Percentiles rank a stretch among this genome's conserved stretches.
phyloP scores from a whole-genome alignment of 768 basidiomycete species.

The Pilatotrama ljubarskyi region DNA sequence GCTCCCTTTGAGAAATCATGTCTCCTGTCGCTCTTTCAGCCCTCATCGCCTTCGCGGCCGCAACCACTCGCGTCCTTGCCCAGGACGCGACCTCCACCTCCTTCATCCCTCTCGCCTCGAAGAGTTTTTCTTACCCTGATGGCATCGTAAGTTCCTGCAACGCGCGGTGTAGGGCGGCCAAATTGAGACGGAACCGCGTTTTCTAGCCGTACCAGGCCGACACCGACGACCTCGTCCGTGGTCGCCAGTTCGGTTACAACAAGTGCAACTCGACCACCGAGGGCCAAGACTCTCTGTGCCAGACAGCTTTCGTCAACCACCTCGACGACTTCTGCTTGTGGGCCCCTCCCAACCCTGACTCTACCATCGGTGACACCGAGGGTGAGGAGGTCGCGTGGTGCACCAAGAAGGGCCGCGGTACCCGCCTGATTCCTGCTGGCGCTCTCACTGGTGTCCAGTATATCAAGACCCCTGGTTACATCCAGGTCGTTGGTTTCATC shows the following conservation, averaged over 20 bases:
- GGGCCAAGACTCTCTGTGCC: conserved; percentile 62
- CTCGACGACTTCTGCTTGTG: conserved; percentile 67
- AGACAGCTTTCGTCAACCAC: conserved; percentile 67
- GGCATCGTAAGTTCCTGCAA: conserved; percentile 19
- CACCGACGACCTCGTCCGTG: conserved; percentile 43
- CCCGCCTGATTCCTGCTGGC: conserved; percentile 70
- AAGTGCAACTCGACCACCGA: conserved; percentile 67
- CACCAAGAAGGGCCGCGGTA: conserved; percentile 67
- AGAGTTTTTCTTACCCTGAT: conserved; percentile 28
- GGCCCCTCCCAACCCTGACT: conserved; percentile 53
- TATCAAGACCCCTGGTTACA: conserved; percentile 57
- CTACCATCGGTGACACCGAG: conserved; percentile 64
- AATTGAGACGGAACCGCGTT: neutral
- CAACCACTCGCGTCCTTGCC: conserved; percentile 25
- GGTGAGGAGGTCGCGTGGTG: conserved; percentile 77
- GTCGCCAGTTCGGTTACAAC: conserved; percentile 65
- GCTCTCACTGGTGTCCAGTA: conserved; percentile 66
- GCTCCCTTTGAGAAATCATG: conserved; percentile 26
- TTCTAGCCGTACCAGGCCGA: conserved; percentile 55
- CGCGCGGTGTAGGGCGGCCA: too few species aligned
- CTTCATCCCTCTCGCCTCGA: conserved; percentile 31
- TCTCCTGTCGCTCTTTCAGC: conserved; percentile 38
- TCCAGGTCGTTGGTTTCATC: conserved; percentile 62
- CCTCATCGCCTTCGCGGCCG: conserved; percentile 33
- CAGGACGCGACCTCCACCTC: conserved; percentile 26